Conservation (phyloP, 192 early-diverging fungal species). For the Backusella morwellensis region DNA sequence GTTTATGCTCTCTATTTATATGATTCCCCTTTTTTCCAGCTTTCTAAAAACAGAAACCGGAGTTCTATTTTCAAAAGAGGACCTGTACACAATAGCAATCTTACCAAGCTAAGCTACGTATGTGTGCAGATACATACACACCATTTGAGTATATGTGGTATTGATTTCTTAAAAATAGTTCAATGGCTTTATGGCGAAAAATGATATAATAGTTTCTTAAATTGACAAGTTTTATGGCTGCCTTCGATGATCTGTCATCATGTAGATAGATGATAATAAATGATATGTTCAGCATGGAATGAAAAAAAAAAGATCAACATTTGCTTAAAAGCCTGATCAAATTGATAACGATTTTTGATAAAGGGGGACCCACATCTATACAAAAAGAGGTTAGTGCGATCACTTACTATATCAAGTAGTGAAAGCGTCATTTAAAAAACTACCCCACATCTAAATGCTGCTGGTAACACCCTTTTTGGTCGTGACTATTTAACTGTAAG, state of each 20-base stretch:
- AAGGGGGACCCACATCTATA: conserved; percentile 12
- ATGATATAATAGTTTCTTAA: conserved; percentile 9
- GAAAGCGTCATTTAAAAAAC: conserved; percentile 3
- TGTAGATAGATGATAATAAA: not conserved
- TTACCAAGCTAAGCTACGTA: not conserved
- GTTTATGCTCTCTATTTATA: conserved; percentile 4
- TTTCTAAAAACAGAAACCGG: conserved; percentile 8
- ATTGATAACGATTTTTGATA: not conserved
- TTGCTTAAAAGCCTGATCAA: not conserved
- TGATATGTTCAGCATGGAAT: not conserved
- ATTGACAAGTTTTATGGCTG: not conserved
- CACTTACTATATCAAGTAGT: conserved; percentile 9
- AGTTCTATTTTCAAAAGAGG: not conserved
- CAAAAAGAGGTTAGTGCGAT: conserved; percentile 11
- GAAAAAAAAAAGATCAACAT: not conserved
- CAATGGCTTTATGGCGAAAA: not conserved
- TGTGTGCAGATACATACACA: not conserved
- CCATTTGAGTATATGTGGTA: not conserved
- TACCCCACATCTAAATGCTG: not conserved
- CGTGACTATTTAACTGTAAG: not conserved
- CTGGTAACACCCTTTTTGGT: not conserved
- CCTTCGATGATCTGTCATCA: not conserved
- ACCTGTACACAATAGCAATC: not conserved
- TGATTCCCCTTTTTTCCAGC: conserved; percentile 8
- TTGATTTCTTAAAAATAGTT: not conserved